Percentiles rank a stretch among this genome's conserved stretches.
phyloP scores from a whole-genome alignment of 345 rosid genomes.

The Citrus sinensis region DNA sequence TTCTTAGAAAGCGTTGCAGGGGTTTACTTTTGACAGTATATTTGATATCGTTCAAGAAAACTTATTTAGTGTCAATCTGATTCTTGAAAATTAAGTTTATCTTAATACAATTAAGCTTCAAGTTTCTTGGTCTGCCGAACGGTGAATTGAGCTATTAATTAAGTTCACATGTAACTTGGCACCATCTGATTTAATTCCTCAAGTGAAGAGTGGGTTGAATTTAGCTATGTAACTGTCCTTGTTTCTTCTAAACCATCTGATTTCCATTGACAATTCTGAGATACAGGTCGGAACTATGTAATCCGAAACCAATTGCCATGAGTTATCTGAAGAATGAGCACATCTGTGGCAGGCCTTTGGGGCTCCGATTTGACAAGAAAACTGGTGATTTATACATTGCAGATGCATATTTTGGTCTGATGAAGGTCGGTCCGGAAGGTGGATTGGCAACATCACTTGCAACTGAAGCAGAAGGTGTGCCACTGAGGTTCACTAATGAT shows the following conservation, averaged over 20 bases:
- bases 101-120: no score
- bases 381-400: slow-evolving; percentile 87
- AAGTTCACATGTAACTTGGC: neutral
- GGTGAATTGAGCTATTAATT: neutral
- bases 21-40: neutral
- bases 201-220: neutral
- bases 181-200: neutral
- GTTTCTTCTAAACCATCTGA: neutral
- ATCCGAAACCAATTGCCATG: slow-evolving; percentile 57
- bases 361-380: slow-evolving; percentile 77
- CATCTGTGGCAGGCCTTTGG: slow-evolving; percentile 92
- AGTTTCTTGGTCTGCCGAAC: neutral
- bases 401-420: slow-evolving; percentile 85
- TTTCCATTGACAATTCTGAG: neutral
- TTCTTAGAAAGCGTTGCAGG: neutral
- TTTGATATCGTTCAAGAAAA: neutral
- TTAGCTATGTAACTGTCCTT: neutral
- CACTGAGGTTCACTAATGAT: slow-evolving; percentile 76
- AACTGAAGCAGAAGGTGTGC: slow-evolving; percentile 80
- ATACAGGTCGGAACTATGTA: slow-evolving; percentile 73
- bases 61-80: neutral
- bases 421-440: slow-evolving; percentile 93
- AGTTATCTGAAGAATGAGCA: slow-evolving; percentile 78
- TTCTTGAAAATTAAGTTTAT: neutral
- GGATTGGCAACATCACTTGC: slow-evolving; percentile 71